These are phyloP conservation scores for Chimonanthus salicifolius DNA, from an alignment of 164 flowering plant species.

Conservation along the genomic window DNA sequence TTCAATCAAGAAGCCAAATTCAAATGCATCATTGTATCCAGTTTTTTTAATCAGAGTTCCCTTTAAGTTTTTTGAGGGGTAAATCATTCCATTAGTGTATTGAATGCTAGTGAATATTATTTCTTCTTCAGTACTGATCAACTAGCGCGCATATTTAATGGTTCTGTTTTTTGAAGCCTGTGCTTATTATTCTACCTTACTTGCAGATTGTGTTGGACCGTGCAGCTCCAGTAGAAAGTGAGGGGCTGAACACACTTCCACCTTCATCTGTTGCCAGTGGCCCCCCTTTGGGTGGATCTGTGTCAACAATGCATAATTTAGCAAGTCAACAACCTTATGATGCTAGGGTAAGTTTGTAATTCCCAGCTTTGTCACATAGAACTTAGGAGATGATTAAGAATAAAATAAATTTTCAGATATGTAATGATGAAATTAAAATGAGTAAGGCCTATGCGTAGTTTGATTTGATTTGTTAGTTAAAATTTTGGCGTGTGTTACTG, in stretches of 20 bases:
- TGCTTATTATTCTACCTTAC: constrained; percentile 1
- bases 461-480: background rate
- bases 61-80: background rate
- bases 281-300: constrained; percentile 9
- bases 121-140: background rate
- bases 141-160: background rate
- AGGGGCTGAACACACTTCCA: background rate
- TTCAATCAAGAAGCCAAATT: too few species aligned
- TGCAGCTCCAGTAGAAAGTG: constrained; percentile 17
- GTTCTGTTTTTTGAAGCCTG: background rate
- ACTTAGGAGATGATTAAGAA: background rate
- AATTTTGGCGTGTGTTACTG: background rate
- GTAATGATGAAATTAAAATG: background rate
- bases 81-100: background rate
- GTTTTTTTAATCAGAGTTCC: background rate
- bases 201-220: constrained; percentile 20
- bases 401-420: background rate
- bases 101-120: background rate
- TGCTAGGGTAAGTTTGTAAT: constrained; percentile 4
- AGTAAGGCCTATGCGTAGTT: background rate
- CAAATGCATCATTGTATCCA: background rate
- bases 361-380: background rate
- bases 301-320: constrained; percentile 3
- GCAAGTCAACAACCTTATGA: constrained; percentile 11
- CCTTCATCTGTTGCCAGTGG: constrained; percentile 5